Evolutionary conservation across 2,329 filamentous ascomycete genomes (phyloP).

Genomic region (Paecilomyces dactylethromorphus): DNA sequence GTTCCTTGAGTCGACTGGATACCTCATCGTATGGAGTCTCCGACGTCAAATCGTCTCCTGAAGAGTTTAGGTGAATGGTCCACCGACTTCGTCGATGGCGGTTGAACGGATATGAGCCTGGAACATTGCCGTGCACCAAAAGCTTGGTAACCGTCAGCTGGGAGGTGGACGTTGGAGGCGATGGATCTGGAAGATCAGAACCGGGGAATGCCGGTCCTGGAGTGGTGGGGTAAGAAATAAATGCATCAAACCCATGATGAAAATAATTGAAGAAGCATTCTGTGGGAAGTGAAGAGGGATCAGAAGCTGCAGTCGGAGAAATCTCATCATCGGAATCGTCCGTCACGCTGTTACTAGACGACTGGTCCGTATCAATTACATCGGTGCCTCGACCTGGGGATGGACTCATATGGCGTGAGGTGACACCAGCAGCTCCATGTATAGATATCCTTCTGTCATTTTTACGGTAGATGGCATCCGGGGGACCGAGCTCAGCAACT

Average conservation of each 20-base stretch:
- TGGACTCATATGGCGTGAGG: slow-evolving; percentile 27
- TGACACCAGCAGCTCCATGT: slow-evolving; percentile 44
- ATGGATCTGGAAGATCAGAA: slow-evolving; percentile 25
- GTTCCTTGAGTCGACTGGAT: slow-evolving; percentile 59
- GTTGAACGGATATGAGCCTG: slow-evolving; percentile 95
- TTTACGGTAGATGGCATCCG: slow-evolving; percentile 89
- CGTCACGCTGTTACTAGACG: slow-evolving; percentile 63
- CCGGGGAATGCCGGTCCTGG: slow-evolving; percentile 59
- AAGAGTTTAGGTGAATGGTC: slow-evolving; percentile 55
- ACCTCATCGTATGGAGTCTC: slow-evolving; percentile 74
- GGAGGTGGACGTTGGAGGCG: slow-evolving; percentile 36
- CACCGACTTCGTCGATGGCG: slow-evolving; percentile 84
- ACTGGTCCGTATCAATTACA: slow-evolving; percentile 65
- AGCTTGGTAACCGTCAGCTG: slow-evolving; percentile 82
- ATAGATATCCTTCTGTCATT: slow-evolving; percentile 84
- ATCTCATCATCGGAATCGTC: slow-evolving; percentile 60
- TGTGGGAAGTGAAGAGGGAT: slow-evolving; percentile 43
- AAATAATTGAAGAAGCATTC: slow-evolving; percentile 96
- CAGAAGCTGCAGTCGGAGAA: slow-evolving; percentile 52
- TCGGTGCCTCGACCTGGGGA: slow-evolving; percentile 31
- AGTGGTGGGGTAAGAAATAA: slow-evolving; percentile 70
- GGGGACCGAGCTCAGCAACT: slow-evolving; percentile 82
- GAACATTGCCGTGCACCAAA: slow-evolving; percentile 90
- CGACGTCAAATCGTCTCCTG: slow-evolving; percentile 53
- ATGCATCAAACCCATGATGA: slow-evolving; percentile 84